phyloP scores from a whole-genome alignment of 805 yeast species.

The Starmera dryadoides region DNA sequence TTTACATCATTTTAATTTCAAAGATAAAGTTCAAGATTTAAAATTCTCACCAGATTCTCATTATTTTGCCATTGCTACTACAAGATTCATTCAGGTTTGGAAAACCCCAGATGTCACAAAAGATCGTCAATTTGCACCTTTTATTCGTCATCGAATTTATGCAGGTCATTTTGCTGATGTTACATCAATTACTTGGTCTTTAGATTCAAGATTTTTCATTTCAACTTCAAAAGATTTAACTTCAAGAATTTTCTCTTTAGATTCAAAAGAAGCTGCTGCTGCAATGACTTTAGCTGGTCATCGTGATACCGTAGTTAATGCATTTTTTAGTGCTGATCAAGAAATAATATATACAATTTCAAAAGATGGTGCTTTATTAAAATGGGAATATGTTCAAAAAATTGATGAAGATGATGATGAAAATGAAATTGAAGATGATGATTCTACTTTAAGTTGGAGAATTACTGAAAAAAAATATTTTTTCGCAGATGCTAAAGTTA shows the following conservation, averaged over 20 bases:
- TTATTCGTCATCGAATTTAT: constrained; percentile 80
- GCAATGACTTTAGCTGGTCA: constrained; percentile 90
- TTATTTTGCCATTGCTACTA: constrained; percentile 79
- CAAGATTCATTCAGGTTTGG: constrained; percentile 87
- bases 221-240: constrained; percentile 89
- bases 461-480: constrained; percentile 72
- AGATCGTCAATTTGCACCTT: constrained; percentile 93
- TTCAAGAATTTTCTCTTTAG: constrained; percentile 73
- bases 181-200: constrained; percentile 77
- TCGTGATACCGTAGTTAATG: constrained; percentile 78
- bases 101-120: constrained; percentile 74
- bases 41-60: constrained; percentile 86
- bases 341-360: constrained; percentile 87
- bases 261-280: constrained; percentile 62
- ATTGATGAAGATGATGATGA: constrained; percentile 41
- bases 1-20: constrained; percentile 90
- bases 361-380: constrained; percentile 89
- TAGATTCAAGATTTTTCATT: constrained; percentile 80
- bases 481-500: constrained; percentile 60
- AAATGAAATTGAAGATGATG: constrained; percentile 33
- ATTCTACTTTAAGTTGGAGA: constrained; percentile 62
- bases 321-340: constrained; percentile 83
- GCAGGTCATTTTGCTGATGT: constrained; percentile 91
- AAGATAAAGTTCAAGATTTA: constrained; percentile 64
- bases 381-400: constrained; percentile 77